Percentiles rank a stretch among this genome's conserved stretches.
Evolutionary conservation across 164 flowering plant species (phyloP).

Genomic region (Vitis rupestris): DNA sequence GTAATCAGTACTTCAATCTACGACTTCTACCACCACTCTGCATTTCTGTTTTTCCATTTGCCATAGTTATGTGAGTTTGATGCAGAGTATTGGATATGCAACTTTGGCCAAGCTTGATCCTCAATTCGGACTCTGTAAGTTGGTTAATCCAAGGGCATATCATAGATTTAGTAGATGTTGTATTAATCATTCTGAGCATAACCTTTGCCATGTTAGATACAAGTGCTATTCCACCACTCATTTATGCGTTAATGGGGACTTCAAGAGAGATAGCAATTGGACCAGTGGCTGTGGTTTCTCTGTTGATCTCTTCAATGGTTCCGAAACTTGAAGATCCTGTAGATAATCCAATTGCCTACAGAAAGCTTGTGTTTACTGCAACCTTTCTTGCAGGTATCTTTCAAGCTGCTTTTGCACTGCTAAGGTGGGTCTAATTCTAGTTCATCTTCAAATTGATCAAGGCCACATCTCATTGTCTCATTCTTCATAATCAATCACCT

Average conservation of each 20-base stretch:
- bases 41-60: not conserved
- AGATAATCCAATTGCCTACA: conserved; percentile 47
- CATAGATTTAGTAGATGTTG: too few species aligned
- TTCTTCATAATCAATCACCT: not conserved
- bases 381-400: conserved; percentile 78
- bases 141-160: not conserved
- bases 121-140: conserved; percentile 51
- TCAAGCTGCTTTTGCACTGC: conserved; percentile 68
- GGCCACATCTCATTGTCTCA: not conserved
- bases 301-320: conserved; percentile 28
- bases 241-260: conserved; percentile 55
- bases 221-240: conserved; percentile 47
- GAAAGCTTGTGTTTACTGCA: conserved; percentile 52
- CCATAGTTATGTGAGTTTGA: not conserved
- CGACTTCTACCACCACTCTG: too few species aligned
- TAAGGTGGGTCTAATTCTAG: conserved; percentile 37
- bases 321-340: conserved; percentile 38
- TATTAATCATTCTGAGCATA: not conserved
- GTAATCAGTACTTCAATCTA: conserved; percentile 10
- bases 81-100: conserved; percentile 52
- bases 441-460: not conserved
- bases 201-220: conserved; percentile 25
- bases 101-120: conserved; percentile 45
- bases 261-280: conserved; percentile 53
- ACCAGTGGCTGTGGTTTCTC: conserved; percentile 39